Base-by-base conservation (phyloP, 805 yeast genomes). In the Isabelozyma gotoi region DNA sequence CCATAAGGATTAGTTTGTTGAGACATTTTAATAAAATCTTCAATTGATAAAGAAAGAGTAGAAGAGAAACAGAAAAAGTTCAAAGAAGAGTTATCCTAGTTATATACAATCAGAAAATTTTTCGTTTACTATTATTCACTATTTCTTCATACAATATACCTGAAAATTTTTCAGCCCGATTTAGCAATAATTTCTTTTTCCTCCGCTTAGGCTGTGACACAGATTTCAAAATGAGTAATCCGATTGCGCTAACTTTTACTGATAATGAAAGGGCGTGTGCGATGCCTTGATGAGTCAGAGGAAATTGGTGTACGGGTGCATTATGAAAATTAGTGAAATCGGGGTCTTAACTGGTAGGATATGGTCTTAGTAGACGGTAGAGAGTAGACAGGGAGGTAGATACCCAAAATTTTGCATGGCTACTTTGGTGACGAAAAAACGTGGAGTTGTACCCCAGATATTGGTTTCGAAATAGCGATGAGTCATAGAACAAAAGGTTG, bases 1-100 rank as follows among this genome's bases (percentile, higher is more conserved):
- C 96, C 99, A 60, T 92, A 92, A 51, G 98, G 98, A 64, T 91
- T 91, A 32, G 17, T 32, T 32, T n/a, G 34, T 15, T n/a, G 17
- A 32, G 34, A 32, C 34, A 32, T 32, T 14, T 14, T 32, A 11
- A 14, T 3, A 24, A n/a, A n/a, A n/a, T n/a, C n/a, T n/a, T 24
- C 12, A 24, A 24, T 24, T 24, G 29, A 24, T 10, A 24, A 10
- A 24, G 8, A 3, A 24, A 24, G n/a, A 24, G 29, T 5, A 7
- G 14, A 15, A 16, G 19, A 33, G 19, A 33, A 33, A 33, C 18
- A 33, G 11, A 11, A 33, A 10, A 7, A 2, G 8, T 24, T 24
- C 29, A 24, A 24, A 24, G 29, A n/a, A 24, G 29, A 24, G n/a
- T 24, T 24, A n/a, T n/a, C 29, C 29, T n/a, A 24, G 29, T 24